These are phyloP conservation scores for Ophiostoma sp. DNA, from an alignment of 2,329 filamentous ascomycete genomes.

Conservation along the genomic window DNA sequence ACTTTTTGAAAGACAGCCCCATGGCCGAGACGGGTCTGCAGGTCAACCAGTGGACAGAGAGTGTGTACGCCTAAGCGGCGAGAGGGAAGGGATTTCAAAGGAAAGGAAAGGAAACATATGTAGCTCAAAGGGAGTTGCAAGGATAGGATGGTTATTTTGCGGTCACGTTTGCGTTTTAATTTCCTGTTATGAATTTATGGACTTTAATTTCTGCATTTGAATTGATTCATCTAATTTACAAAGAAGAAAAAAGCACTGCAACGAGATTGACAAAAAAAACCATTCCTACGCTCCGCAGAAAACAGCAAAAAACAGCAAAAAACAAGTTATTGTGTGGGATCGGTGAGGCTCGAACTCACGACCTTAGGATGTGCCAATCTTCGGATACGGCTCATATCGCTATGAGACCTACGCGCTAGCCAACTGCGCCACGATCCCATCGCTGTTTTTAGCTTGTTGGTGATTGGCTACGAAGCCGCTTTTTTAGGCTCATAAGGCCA, in stretches of 20 bases:
- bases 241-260: not conserved
- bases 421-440: conserved; percentile 22
- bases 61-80: conserved; percentile 66
- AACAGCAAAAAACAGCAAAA: not conserved
- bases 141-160: not conserved
- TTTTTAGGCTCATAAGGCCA: not conserved
- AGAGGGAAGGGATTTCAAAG: not conserved
- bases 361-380: conserved; percentile 29
- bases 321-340: conserved; percentile 21
- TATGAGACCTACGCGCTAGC: conserved; percentile 24
- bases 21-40: conserved; percentile 90
- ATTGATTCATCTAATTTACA: not conserved
- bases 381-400: conserved; percentile 16
- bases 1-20: conserved; percentile 77
- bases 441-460: not conserved
- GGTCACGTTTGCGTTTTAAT: not conserved
- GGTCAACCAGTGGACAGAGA: conserved; percentile 84
- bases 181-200: not conserved
- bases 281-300: too few species aligned
- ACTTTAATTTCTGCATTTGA: not conserved
- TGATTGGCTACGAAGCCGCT: not conserved
- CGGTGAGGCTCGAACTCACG: conserved; percentile 32
- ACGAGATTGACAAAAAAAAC: not conserved
- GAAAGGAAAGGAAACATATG: not conserved
- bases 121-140: not conserved